These are phyloP conservation scores for Phascolomyces articulosus DNA, from an alignment of 371 early-diverging fungal genomes.

Conservation along the genomic window DNA sequence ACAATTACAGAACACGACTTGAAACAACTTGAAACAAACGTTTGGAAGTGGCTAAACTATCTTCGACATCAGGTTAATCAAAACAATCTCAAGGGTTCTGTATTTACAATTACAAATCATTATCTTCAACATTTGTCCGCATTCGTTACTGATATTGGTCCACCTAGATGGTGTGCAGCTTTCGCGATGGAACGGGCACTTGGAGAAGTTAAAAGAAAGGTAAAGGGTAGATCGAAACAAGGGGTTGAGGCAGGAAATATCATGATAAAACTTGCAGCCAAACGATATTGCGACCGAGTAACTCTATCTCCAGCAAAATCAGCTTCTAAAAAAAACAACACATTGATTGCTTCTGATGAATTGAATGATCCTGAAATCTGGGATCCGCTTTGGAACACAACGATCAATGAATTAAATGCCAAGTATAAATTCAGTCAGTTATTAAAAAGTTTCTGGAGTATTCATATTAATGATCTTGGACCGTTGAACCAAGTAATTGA, in stretches of 20 bases:
- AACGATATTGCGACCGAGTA: background rate
- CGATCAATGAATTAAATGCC: background rate
- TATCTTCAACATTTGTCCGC: background rate
- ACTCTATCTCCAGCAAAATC: background rate
- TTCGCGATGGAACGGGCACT: background rate
- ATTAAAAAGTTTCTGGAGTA: background rate
- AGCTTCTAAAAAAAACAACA: background rate
- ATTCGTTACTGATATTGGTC: background rate
- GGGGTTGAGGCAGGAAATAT: constrained; percentile 1
- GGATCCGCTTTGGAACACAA: background rate
- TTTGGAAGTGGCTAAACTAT: constrained; percentile 4
- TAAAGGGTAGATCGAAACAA: background rate
- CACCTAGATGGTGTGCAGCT: background rate
- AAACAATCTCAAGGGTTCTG: background rate
- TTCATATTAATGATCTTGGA: background rate
- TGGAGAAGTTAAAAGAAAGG: background rate
- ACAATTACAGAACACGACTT: background rate
- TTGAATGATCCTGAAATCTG: background rate
- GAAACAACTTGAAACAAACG: background rate
- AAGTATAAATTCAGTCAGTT: background rate
- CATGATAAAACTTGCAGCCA: background rate
- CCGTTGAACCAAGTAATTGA: background rate
- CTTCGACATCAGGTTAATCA: background rate
- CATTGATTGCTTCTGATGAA: background rate
- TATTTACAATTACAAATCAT: background rate